Evolutionary conservation across 768 basidiomycete genomes (phyloP).

Genomic region (Rhodosporidiobolus sp.): DNA sequence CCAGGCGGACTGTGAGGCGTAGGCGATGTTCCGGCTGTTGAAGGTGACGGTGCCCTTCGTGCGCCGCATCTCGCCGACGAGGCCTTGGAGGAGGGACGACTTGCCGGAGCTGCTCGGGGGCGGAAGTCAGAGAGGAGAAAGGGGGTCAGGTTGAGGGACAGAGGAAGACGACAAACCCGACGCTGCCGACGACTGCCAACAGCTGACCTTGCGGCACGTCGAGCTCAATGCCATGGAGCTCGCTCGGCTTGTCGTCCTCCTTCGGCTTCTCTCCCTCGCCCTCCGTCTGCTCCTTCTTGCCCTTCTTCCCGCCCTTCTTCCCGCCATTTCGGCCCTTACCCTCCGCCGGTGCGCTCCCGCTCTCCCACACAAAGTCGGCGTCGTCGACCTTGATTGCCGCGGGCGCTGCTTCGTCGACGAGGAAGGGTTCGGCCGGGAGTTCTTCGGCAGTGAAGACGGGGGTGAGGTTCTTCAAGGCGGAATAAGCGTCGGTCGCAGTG

Average conservation of each 20-base stretch:
- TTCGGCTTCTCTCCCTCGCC: neutral
- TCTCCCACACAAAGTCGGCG: constrained; percentile 35
- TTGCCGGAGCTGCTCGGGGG: constrained; percentile 53
- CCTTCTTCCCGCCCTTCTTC: constrained; percentile 39
- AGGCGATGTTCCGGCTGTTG: constrained; percentile 42
- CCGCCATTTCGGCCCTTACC: constrained; percentile 43
- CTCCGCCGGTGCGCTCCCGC: constrained; percentile 39
- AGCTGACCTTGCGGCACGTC: constrained; percentile 70
- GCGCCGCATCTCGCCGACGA: constrained; percentile 79
- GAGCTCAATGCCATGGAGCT: constrained; percentile 63
- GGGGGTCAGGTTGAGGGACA: neutral
- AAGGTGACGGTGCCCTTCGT: constrained; percentile 66
- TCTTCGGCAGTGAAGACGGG: constrained; percentile 80
- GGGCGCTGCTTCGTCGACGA: constrained; percentile 50
- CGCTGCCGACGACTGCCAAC: constrained; percentile 76
- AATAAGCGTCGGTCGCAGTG: constrained; percentile 65
- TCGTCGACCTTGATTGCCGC: constrained; percentile 47
- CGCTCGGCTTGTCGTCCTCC: constrained; percentile 56
- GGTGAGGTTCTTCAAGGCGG: constrained; percentile 68
- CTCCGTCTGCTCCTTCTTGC: neutral
- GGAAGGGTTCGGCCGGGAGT: constrained; percentile 53
- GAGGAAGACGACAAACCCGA: constrained; percentile 47
- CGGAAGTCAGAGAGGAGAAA: neutral
- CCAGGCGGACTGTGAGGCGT: constrained; percentile 56
- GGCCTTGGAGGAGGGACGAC: constrained; percentile 67